Conservation (phyloP, 768 basidiomycete species). For the Ramaria rubella region DNA sequence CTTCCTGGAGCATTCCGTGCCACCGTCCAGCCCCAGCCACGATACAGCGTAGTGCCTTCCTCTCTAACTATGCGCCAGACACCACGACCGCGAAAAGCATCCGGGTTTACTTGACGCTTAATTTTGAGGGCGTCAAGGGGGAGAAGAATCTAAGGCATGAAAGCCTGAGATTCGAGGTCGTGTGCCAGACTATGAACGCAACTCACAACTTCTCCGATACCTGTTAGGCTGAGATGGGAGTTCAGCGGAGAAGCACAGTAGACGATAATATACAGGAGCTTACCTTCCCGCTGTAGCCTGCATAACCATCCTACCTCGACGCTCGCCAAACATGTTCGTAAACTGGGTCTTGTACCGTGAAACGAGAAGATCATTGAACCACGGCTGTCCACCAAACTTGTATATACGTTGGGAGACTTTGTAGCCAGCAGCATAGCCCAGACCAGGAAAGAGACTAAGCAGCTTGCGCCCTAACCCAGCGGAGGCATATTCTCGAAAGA, state of each 20-base stretch:
- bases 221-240: constrained; percentile 39
- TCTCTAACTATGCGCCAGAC: constrained; percentile 84
- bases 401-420: constrained; percentile 90
- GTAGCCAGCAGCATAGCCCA: constrained; percentile 98
- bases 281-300: constrained; percentile 93
- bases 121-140: constrained; percentile 97
- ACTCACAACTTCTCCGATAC: constrained; percentile 89
- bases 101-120: constrained; percentile 97
- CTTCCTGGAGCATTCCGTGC: constrained; percentile 94
- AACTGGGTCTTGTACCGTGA: constrained; percentile 77
- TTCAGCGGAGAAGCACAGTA: too few relatives aligned
- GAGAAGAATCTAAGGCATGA: constrained; percentile 61
- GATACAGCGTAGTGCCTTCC: constrained; percentile 87
- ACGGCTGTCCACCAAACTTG: constrained; percentile 99
- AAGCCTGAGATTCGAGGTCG: background rate
- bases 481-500: constrained; percentile 80
- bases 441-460: constrained; percentile 92
- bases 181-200: background rate
- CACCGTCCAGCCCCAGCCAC: constrained; percentile 99
- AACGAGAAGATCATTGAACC: constrained; percentile 88
- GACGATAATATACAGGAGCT: too few relatives aligned
- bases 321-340: constrained; percentile 82
- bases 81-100: constrained; percentile 93
- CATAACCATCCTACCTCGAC: constrained; percentile 93
- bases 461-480: constrained; percentile 64